phyloP scores from a whole-genome alignment of 2,329 filamentous ascomycete species.

The Talaromyces albobiverticillius region DNA sequence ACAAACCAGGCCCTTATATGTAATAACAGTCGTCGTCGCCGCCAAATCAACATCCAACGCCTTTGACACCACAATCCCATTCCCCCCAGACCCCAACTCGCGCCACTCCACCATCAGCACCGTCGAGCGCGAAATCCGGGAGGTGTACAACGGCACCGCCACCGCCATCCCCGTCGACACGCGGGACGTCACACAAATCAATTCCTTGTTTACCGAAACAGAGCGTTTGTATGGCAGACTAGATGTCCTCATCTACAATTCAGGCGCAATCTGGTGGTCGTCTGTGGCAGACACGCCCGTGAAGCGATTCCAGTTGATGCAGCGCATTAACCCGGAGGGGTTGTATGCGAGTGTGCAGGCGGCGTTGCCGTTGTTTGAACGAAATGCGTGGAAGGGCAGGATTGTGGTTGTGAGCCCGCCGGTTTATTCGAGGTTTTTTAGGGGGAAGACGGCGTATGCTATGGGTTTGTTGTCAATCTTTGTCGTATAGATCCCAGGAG shows the following conservation, averaged over 20 bases:
- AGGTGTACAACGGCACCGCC: slow-evolving; percentile 59
- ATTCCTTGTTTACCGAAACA: slow-evolving; percentile 58
- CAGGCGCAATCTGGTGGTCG: slow-evolving; percentile 82
- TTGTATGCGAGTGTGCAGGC: slow-evolving; percentile 71
- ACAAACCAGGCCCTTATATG: background rate
- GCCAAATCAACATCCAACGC: slow-evolving; percentile 72
- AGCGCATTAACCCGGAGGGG: slow-evolving; percentile 70
- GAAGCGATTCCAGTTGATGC: slow-evolving; percentile 76
- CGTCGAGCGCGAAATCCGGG: slow-evolving; percentile 69
- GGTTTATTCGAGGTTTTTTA: slow-evolving; percentile 80
- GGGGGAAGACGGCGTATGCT: slow-evolving; percentile 82
- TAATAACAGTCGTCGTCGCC: slow-evolving; percentile 64
- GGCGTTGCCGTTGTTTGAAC: slow-evolving; percentile 62
- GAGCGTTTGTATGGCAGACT: slow-evolving; percentile 60
- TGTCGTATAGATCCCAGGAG: no score
- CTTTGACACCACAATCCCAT: slow-evolving; percentile 49
- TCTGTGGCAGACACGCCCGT: slow-evolving; percentile 69
- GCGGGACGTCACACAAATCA: slow-evolving; percentile 60
- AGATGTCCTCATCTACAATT: slow-evolving; percentile 78
- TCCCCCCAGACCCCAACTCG: slow-evolving; percentile 76
- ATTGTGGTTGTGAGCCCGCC: slow-evolving; percentile 79
- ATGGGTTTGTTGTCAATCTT: no score
- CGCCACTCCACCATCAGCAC: slow-evolving; percentile 73
- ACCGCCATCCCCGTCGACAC: slow-evolving; percentile 69
- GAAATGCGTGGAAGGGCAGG: slow-evolving; percentile 55